Evolutionary conservation across 2,329 filamentous ascomycete species (phyloP).

Genomic region (Fusarium sp.): DNA sequence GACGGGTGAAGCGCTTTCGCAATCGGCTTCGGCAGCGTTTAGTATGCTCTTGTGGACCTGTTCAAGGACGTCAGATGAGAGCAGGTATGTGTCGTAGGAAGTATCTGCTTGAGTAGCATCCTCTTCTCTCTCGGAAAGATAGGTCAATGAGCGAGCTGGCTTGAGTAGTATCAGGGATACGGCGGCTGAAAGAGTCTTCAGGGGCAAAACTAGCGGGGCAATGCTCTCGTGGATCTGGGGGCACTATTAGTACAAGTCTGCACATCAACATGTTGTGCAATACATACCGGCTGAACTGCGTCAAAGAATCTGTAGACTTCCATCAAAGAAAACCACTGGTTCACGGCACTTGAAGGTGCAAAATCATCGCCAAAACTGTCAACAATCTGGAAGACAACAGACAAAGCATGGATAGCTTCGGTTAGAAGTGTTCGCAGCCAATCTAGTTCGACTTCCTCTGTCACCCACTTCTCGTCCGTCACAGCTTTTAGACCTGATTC

Average conservation of each 20-base stretch:
- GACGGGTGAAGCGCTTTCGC: constrained; percentile 75
- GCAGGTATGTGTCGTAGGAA: constrained; percentile 68
- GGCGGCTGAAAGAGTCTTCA: constrained; percentile 76
- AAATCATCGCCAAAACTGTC: constrained; percentile 67
- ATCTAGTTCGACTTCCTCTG: constrained; percentile 64
- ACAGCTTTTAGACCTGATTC: constrained; percentile 61
- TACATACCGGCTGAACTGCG: constrained; percentile 58
- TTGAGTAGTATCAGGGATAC: constrained; percentile 80
- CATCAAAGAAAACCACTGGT: constrained; percentile 81
- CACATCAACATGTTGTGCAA: constrained; percentile 7
- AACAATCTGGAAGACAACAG: constrained; percentile 78
- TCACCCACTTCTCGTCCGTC: constrained; percentile 60
- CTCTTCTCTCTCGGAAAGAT: constrained; percentile 53
- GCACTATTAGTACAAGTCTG: constrained; percentile 27
- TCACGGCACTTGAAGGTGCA: constrained; percentile 66
- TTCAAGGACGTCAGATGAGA: constrained; percentile 75
- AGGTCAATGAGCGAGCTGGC: constrained; percentile 64
- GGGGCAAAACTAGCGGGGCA: constrained; percentile 65
- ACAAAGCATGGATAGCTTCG: constrained; percentile 78
- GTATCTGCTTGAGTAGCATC: constrained; percentile 50
- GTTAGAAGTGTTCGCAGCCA: constrained; percentile 73
- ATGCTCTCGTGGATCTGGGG: constrained; percentile 53
- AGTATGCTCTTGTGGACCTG: constrained; percentile 79
- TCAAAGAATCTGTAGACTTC: constrained; percentile 76
- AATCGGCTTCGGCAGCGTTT: constrained; percentile 64